Percentiles rank a stretch among this genome's conserved stretches.
These are phyloP conservation scores for Aquilaria sinensis DNA, from an alignment of 345 rosid species.

Conservation along the genomic window DNA sequence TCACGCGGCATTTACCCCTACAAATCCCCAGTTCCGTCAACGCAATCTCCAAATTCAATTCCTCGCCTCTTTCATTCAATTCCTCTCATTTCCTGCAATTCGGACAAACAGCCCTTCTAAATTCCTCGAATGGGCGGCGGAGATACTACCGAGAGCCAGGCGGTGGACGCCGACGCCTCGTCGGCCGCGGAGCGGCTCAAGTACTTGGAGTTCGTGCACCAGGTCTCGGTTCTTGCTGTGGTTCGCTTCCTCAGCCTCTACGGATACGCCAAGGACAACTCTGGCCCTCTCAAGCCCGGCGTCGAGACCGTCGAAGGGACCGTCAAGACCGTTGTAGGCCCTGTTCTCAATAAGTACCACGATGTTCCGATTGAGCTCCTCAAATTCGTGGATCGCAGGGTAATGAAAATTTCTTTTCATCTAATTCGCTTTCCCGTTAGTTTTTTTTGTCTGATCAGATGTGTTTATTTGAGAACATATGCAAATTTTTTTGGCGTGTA, in stretches of 20 bases:
- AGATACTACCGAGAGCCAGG: too few relatives aligned
- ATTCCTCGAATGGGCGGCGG: too few relatives aligned
- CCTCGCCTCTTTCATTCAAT: too few relatives aligned
- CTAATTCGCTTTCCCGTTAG: background rate
- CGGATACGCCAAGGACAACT: slow-evolving; percentile 61
- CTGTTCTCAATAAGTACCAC: slow-evolving; percentile 63
- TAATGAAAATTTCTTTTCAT: slow-evolving; percentile 4
- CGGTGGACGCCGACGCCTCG: too few relatives aligned
- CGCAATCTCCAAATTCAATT: too few relatives aligned
- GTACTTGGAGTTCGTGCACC: slow-evolving; percentile 81
- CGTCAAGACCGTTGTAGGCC: slow-evolving; percentile 71
- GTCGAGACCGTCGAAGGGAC: slow-evolving; percentile 83
- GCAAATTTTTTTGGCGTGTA: too few relatives aligned
- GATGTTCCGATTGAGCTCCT: slow-evolving; percentile 61
- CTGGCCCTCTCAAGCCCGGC: slow-evolving; percentile 77
- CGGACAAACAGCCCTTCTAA: too few relatives aligned
- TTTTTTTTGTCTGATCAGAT: too few relatives aligned
- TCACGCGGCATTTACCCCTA: too few relatives aligned
- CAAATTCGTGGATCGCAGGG: slow-evolving; percentile 80
- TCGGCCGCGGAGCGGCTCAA: slow-evolving; percentile 37
- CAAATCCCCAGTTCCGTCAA: too few relatives aligned
- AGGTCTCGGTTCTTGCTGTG: slow-evolving; percentile 47
- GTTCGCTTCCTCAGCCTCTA: slow-evolving; percentile 54
- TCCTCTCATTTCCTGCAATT: too few relatives aligned
- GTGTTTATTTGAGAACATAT: too few relatives aligned